These are phyloP conservation scores for Hypoxylon rubiginosum DNA, from an alignment of 2,329 filamentous ascomycete species.

Conservation along the genomic window DNA sequence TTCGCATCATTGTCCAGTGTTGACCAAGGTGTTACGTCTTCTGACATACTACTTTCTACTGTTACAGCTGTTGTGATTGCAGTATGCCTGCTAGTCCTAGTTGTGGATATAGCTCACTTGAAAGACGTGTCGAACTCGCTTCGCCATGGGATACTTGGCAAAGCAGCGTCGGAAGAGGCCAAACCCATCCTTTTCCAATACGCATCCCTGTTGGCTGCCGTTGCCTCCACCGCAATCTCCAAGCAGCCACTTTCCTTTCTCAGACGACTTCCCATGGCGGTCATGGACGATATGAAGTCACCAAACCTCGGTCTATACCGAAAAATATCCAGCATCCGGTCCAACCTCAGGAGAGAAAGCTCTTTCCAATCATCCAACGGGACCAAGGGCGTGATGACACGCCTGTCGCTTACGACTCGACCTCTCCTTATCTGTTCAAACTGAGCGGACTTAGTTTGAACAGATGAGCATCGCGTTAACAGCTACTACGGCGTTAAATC, in stretches of 20 bases:
- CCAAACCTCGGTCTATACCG: constrained; percentile 2
- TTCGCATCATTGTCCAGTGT: neutral
- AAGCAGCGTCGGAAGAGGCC: neutral
- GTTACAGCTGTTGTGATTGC: neutral
- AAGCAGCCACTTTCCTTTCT: constrained; percentile 28
- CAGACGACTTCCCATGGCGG: constrained; percentile 6
- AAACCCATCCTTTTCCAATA: neutral
- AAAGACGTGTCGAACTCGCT: neutral
- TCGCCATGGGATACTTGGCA: neutral
- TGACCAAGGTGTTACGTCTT: neutral
- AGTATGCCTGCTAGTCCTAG: constrained; percentile 9
- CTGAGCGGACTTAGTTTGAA: neutral
- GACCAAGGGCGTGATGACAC: neutral
- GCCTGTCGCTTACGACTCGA: constrained; percentile 6
- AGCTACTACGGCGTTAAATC: neutral
- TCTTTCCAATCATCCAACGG: neutral
- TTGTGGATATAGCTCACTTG: neutral
- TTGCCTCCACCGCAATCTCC: constrained; percentile 9
- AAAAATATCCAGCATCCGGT: constrained; percentile 9
- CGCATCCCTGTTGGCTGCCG: constrained; percentile 4
- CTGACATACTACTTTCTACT: neutral
- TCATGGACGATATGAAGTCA: constrained; percentile 20
- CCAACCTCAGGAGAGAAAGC: constrained; percentile 3
- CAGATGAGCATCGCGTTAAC: constrained; percentile 6
- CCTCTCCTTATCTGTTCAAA: neutral